A percentile compares a stretch with the other conserved stretches of the same genome.
phyloP scores from a whole-genome alignment of 1,139 yeast genomes.

The Hyphopichia pseudoburtonii region DNA sequence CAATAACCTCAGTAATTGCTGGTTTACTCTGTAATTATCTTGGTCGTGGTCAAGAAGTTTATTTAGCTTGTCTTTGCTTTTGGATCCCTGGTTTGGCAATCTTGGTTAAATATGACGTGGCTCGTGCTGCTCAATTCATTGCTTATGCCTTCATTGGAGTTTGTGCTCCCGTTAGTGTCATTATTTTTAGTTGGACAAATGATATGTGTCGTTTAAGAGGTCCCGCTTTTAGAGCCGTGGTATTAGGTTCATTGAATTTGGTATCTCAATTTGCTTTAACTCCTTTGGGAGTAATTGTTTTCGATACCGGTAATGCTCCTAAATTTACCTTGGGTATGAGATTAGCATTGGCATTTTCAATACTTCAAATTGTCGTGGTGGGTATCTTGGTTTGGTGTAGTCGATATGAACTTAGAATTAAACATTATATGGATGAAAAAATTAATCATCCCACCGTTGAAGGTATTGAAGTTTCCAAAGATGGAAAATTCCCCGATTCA shows the following conservation, averaged over 20 bases:
- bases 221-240: conserved; percentile 5
- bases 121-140: conserved; percentile 3
- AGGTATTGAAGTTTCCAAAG: no score
- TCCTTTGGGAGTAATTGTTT: background rate
- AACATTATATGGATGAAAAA: no score
- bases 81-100: conserved; percentile 5
- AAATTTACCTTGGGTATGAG: conserved; percentile 4
- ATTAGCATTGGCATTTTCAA: no score
- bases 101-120: conserved; percentile 5
- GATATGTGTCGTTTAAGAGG: conserved; percentile 4
- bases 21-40: background rate
- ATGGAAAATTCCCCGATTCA: no score
- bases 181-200: conserved; percentile 8
- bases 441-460: no score
- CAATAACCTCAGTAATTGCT: background rate
- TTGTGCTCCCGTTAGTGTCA: conserved; percentile 6
- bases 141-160: conserved; percentile 6
- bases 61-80: conserved; percentile 4
- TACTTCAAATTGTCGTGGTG: no score
- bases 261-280: background rate
- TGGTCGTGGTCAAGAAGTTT: background rate
- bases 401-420: no score
- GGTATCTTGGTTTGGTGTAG: no score
- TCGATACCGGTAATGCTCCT: conserved; percentile 4
- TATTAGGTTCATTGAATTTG: conserved; percentile 6